These are phyloP conservation scores for Aristolochia contorta DNA, from an alignment of 164 flowering plant species.

Conservation along the genomic window DNA sequence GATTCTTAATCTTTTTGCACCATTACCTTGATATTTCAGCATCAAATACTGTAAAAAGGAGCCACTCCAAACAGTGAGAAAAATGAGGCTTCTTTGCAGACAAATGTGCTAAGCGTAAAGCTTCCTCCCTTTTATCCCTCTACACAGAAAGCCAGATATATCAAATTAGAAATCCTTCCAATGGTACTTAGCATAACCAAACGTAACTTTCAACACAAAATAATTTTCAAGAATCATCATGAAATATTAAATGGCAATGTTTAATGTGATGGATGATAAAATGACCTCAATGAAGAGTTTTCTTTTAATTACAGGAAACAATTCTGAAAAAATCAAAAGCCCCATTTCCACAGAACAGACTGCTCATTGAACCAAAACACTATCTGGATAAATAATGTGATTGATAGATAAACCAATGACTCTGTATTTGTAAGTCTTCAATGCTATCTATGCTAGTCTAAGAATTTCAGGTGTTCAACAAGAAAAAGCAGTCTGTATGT, in stretches of 20 bases:
- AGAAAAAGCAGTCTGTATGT: background rate
- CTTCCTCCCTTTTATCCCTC: slow-evolving; percentile 94
- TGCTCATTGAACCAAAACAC: too few species aligned
- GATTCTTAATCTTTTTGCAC: background rate
- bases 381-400: background rate
- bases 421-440: too few species aligned
- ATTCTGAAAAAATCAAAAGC: too few species aligned
- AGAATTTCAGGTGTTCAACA: background rate
- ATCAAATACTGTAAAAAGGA: slow-evolving; percentile 97
- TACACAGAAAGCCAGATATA: slow-evolving; percentile 16
- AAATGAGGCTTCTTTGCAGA: slow-evolving; percentile 98
- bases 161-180: background rate
- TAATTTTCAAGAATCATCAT: background rate
- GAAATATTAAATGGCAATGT: too few species aligned
- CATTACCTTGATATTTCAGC: slow-evolving; percentile 89
- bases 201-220: background rate
- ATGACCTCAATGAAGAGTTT: too few species aligned
- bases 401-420: background rate
- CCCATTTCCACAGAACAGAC: too few species aligned
- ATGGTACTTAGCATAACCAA: background rate
- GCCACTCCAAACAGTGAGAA: slow-evolving; percentile 98
- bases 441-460: too few species aligned
- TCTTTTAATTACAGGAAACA: too few species aligned
- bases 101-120: slow-evolving; percentile 68
- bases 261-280: too few species aligned